These are phyloP conservation scores for Sphaerulina musiva DNA, from an alignment of 2,329 filamentous ascomycete species.

Conservation along the genomic window DNA sequence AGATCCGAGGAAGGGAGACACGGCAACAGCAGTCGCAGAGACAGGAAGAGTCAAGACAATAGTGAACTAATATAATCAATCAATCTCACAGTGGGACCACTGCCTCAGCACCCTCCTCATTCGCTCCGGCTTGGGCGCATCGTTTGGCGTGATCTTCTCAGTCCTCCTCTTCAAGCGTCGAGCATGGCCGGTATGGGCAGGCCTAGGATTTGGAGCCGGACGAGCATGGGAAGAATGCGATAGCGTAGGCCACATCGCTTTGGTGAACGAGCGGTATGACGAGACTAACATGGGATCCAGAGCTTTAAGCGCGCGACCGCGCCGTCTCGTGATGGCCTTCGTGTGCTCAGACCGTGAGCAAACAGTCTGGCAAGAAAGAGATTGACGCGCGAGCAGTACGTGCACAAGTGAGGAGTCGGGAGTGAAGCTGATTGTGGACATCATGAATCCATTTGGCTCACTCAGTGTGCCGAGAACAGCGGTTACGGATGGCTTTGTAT, in stretches of 20 bases:
- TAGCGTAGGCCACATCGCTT: slow-evolving; percentile 43
- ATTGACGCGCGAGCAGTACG: not conserved
- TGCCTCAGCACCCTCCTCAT: slow-evolving; percentile 96
- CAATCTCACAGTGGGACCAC: slow-evolving; percentile 78
- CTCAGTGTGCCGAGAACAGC: not conserved
- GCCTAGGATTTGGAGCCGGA: slow-evolving; percentile 89
- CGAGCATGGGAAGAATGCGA: slow-evolving; percentile 99
- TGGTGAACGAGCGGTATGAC: not conserved
- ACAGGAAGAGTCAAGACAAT: not conserved
- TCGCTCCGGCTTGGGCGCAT: slow-evolving; percentile 90
- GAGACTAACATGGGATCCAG: slow-evolving; percentile 27
- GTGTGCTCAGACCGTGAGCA: slow-evolving; percentile 39
- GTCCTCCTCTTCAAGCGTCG: slow-evolving; percentile 96
- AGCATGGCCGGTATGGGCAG: slow-evolving; percentile 94
- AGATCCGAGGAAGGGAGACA: slow-evolving; percentile 13
- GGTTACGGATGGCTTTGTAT: not conserved
- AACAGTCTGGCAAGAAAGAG: not conserved
- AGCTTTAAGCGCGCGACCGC: slow-evolving; percentile 48
- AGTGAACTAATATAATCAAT: slow-evolving; percentile 16
- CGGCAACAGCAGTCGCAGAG: not conserved
- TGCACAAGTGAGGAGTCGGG: not conserved
- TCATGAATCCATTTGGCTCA: not conserved
- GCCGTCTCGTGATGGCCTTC: slow-evolving; percentile 45
- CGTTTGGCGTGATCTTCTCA: slow-evolving; percentile 97
- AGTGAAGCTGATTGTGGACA: not conserved